Evolutionary conservation across 345 rosid species (phyloP).

Genomic region (Mercurialis annua): DNA sequence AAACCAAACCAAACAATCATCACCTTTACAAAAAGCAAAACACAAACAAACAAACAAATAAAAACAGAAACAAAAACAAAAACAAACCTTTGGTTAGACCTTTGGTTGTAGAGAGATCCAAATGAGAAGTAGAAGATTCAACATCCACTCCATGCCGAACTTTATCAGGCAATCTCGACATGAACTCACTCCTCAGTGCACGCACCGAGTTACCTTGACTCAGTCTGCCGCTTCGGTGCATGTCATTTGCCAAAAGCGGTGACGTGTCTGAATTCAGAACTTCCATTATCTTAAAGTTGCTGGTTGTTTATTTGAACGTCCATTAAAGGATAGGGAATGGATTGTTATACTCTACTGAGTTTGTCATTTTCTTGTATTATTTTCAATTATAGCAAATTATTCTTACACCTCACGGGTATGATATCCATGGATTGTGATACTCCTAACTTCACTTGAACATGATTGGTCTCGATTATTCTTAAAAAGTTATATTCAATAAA

Average conservation of each 20-base stretch:
- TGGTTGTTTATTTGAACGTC: no score
- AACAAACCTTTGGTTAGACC: conserved; percentile 50
- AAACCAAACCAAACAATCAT: no score
- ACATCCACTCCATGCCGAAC: conserved; percentile 48
- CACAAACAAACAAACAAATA: not conserved
- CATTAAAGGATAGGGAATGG: no score
- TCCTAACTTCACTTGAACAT: no score
- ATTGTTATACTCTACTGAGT: no score
- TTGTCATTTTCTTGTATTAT: no score
- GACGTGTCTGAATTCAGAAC: conserved; percentile 14
- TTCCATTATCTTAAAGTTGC: no score
- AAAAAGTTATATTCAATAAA: no score
- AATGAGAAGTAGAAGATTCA: conserved; percentile 49
- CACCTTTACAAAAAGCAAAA: not conserved
- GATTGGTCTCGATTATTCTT: no score
- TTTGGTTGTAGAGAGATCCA: conserved; percentile 47
- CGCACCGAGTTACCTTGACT: conserved; percentile 35
- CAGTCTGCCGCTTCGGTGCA: conserved; percentile 20
- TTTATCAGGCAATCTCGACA: conserved; percentile 58
- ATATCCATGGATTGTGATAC: no score
- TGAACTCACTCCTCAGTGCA: conserved; percentile 45
- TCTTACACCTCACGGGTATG: no score
- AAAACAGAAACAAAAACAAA: not conserved
- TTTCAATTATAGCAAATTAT: no score
- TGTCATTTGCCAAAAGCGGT: conserved; percentile 27